A percentile compares a stretch with the other conserved stretches of the same genome.
These are phyloP conservation scores for Diaporthe longicolla DNA, from an alignment of 2,329 filamentous ascomycete species.

Conservation along the genomic window DNA sequence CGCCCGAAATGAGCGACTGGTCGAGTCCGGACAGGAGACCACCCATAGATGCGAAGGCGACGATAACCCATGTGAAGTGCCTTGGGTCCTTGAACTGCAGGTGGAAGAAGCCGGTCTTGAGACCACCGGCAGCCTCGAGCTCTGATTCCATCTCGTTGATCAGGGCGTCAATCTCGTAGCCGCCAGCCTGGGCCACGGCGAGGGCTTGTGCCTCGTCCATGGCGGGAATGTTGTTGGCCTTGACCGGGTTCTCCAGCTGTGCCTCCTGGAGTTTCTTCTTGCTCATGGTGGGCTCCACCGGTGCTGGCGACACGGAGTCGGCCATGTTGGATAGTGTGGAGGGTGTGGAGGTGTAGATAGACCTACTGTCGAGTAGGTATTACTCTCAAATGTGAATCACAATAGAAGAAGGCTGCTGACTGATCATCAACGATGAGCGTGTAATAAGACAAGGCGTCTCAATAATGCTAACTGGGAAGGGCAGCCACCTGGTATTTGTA, in stretches of 20 bases:
- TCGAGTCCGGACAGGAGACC: slow-evolving; percentile 80
- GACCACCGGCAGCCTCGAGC: slow-evolving; percentile 51
- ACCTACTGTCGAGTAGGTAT: background rate
- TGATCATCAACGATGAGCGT: slow-evolving; percentile 21
- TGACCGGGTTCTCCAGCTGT: slow-evolving; percentile 47
- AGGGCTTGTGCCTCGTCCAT: slow-evolving; percentile 52
- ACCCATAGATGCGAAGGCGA: slow-evolving; percentile 82
- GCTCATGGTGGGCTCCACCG: slow-evolving; percentile 38
- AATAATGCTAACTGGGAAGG: background rate
- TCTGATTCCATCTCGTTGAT: slow-evolving; percentile 59
- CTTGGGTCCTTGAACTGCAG: slow-evolving; percentile 72
- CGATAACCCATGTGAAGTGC: slow-evolving; percentile 77
- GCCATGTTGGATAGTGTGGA: slow-evolving; percentile 34
- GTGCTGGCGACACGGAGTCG: slow-evolving; percentile 37
- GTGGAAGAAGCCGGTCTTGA: slow-evolving; percentile 62
- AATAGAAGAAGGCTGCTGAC: background rate
- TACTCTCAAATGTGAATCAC: background rate
- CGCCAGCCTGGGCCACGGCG: slow-evolving; percentile 54
- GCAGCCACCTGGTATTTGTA: slow-evolving; percentile 29
- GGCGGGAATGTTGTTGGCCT: slow-evolving; percentile 42
- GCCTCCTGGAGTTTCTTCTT: slow-evolving; percentile 42
- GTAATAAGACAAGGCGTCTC: background rate
- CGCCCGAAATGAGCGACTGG: slow-evolving; percentile 80
- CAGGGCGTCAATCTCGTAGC: slow-evolving; percentile 55
- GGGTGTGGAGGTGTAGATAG: background rate